Base-by-base conservation (phyloP, 305 asterid species). In the Plantago lanceolata region DNA sequence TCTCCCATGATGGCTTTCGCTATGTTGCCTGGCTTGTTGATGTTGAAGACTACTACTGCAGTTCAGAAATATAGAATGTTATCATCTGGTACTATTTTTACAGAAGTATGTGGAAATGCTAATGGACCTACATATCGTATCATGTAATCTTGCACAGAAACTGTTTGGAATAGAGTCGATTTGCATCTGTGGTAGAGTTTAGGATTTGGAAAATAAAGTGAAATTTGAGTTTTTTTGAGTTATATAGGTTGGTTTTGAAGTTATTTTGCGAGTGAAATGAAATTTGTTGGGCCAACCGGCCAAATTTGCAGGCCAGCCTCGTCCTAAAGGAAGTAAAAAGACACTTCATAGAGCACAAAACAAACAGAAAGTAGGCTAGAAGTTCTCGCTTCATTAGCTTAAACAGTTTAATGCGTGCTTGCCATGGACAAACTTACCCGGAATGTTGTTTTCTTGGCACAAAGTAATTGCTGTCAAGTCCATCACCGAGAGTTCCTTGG, bases 361-460 rank as follows among this genome's bases (percentile, higher is more conserved):
- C n/a, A n/a, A n/a, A n/a, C n/a, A n/a, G n/a, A n/a, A n/a, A n/a
- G n/a, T n/a, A n/a, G n/a, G n/a, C n/a, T n/a, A 1, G 19, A 49
- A 49, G 24, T 18, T 49, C 4, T 48, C 7, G 52, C 19, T 49
- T 49, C 24, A 49, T 49, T 49, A n/a, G 6, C 53, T 2, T n/a
- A 7, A 49, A 49, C 11, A 48, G 12, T n/a, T 48, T 18, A n/a
- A n/a, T 13, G 52, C 18, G 19, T 24, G 28, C 28, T 24, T 24
- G 52, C 52, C 24, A 49, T 1, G 18, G 21, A 28, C 44, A 56
- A 28, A 7, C 64, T 31, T 79, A 87, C 98, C 94, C 24, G 98
- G 98, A 65, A 93, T 89, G 74, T 93, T 80, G 77, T 93, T 93
- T 76, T 93, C 98, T 82, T 93, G 98, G 89, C 97, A 93, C 72